A percentile compares a stretch with the other conserved stretches of the same genome.
Evolutionary conservation across 1,139 yeast species (phyloP).

Genomic region (Keqinozyma sinolaborantium): DNA sequence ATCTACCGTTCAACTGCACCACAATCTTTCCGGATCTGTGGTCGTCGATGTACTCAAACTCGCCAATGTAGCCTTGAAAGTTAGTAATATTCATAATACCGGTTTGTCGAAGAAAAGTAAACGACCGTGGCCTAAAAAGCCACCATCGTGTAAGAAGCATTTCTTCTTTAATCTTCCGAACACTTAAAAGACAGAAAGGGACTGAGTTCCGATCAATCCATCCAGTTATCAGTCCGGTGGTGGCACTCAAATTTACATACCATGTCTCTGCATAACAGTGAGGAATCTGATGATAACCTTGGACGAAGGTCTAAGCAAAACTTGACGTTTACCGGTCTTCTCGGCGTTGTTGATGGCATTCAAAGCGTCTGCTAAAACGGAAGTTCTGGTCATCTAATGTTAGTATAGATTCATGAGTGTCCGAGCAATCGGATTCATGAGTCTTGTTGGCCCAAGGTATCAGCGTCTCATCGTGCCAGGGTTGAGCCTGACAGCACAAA

Average conservation of each 20-base stretch:
- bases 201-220: constrained; percentile 84
- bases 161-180: constrained; percentile 81
- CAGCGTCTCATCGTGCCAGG: not conserved
- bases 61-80: constrained; percentile 47
- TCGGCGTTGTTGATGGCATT: constrained; percentile 97
- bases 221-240: constrained; percentile 96
- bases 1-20: constrained; percentile 91
- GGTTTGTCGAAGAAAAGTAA: constrained; percentile 72
- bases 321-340: constrained; percentile 98
- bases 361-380: constrained; percentile 97
- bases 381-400: constrained; percentile 81
- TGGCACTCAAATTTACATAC: constrained; percentile 55
- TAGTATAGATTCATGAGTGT: constrained; percentile 1
- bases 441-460: not conserved
- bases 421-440: not conserved
- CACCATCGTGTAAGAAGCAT: constrained; percentile 76
- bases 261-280: constrained; percentile 96
- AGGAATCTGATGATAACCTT: constrained; percentile 94
- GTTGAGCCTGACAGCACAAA: not conserved
- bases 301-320: constrained; percentile 93
- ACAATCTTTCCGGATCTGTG: constrained; percentile 98
- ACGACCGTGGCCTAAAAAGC: constrained; percentile 36
- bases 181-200: constrained; percentile 97
- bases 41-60: constrained; percentile 95
- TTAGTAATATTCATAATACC: constrained; percentile 1